Base-by-base conservation (phyloP, 495 filamentous ascomycete genomes). In the Penicillium ochrochloron region DNA sequence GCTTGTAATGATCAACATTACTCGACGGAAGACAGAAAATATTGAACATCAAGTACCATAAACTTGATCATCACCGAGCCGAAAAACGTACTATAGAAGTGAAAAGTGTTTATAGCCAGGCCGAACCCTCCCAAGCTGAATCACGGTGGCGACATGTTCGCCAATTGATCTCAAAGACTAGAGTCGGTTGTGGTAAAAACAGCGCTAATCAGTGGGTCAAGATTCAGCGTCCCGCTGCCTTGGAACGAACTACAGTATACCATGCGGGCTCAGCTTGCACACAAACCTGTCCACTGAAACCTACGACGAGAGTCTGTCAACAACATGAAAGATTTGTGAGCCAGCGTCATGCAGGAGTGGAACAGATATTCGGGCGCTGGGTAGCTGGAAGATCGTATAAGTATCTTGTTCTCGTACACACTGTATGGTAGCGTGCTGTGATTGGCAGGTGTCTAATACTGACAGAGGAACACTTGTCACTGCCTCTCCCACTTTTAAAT, bases 141-240 rank as follows among this genome's bases (percentile, higher is more conserved):
- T 7, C 12, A n/a, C 21, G 44, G 51, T 54, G 51, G 51, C 51
- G 27, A 54, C 25, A 34, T 54, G 51, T 54, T 54, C 51, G 51
- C 27, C 51, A 54, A 54, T 34, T 27, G 51, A 54, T 33, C 51
- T 54, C 51, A 54, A 54, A 53, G 12, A 31, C 27, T 19, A 31
- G 29, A 10, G n/a, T 17, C 17, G 27, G 51, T 29, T 34, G 37
- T 54, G 51, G 51, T 33, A 12, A 17, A 9, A 3, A 2, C 31
- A 33, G 31, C 31, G 31, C 31, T 33, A 33, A 33, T 54, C 51
- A 33, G 51, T 54, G 51, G 51, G 51, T 54, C 51, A n/a, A 29
- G 14, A 31, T 31, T n/a, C n/a, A 21, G 51, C 51, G 27, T n/a
- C n/a, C 51, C 51, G 31, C 31, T n/a, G 27, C 27, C 15, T 19